Conservation (phyloP, 73 alveolate genomes). For the Breviolum minutum region DNA sequence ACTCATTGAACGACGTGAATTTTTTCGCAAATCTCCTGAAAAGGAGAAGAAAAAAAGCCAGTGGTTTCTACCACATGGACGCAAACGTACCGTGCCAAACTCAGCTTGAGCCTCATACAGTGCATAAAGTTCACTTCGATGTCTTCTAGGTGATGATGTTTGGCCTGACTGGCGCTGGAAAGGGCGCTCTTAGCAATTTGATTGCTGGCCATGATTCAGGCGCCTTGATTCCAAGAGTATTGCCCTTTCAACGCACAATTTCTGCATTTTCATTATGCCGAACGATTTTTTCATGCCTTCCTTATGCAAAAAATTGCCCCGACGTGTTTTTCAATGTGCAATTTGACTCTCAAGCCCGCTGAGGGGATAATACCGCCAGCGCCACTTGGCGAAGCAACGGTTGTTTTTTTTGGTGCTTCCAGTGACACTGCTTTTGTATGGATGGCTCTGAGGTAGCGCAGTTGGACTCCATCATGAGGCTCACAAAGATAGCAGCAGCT, state of each 20-base stretch:
- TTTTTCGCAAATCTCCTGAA: background rate
- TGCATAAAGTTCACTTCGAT: too few species aligned
- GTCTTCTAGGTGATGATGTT: constrained; percentile 76
- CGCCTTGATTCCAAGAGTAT: background rate
- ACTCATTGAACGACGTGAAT: too few species aligned
- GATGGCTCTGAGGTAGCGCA: constrained; percentile 41
- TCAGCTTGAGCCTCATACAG: background rate
- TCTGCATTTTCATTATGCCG: too few species aligned
- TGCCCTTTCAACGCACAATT: too few species aligned
- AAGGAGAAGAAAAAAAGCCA: constrained; percentile 10
- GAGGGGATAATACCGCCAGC: constrained; percentile 82
- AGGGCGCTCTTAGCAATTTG: constrained; percentile 74
- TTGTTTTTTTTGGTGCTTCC: too few species aligned
- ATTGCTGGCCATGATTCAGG: constrained; percentile 93
- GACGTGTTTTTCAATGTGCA: too few species aligned
- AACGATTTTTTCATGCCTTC: too few species aligned
- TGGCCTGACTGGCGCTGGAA: constrained; percentile 92
- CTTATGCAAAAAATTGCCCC: too few species aligned
- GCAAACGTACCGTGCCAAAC: constrained; percentile 45
- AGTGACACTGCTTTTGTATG: background rate
- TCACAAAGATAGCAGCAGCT: background rate
- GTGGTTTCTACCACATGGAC: constrained; percentile 73
- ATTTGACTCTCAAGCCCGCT: too few species aligned
- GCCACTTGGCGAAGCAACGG: constrained; percentile 13
- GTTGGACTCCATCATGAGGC: constrained; percentile 85